Conservation (phyloP, 768 basidiomycete genomes). For the Termitomyces sp. region DNA sequence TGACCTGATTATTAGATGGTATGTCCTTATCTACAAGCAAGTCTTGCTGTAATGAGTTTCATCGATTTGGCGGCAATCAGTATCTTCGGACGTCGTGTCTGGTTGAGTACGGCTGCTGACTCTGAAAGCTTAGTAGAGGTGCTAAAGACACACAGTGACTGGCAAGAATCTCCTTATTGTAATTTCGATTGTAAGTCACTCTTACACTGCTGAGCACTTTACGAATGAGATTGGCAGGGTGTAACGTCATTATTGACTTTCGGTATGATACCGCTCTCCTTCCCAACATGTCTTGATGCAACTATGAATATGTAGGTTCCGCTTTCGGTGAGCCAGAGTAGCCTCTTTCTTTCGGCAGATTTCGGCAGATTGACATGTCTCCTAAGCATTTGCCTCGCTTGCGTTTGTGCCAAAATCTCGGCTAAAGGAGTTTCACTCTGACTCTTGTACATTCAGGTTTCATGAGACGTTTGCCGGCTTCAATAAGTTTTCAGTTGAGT, state of each 20-base stretch:
- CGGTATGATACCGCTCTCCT: constrained; percentile 4
- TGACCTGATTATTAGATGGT: constrained; percentile 26
- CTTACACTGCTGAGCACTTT: not conserved
- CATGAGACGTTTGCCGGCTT: constrained; percentile 2
- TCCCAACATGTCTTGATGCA: not conserved
- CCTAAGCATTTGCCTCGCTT: constrained; percentile 2
- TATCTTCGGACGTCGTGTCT: constrained; percentile 21
- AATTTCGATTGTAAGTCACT: constrained; percentile 14
- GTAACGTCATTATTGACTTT: constrained; percentile 11
- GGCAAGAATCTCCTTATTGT: constrained; percentile 12
- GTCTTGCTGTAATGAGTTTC: not conserved
- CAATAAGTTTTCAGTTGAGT: constrained; percentile 6
- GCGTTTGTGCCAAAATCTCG: constrained; percentile 1
- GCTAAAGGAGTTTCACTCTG: not conserved
- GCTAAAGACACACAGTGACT: constrained; percentile 11
- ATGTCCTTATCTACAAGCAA: not conserved
- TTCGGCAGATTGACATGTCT: constrained; percentile 10
- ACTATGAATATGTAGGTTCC: constrained; percentile 3
- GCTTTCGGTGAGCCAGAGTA: constrained; percentile 9
- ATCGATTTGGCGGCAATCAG: constrained; percentile 2
- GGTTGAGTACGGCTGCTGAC: constrained; percentile 16
- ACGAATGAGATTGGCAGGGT: not conserved
- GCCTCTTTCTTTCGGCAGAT: not conserved
- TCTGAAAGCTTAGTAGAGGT: not conserved
- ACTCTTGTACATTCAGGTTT: not conserved